Base-by-base conservation (phyloP, 2,329 filamentous ascomycete species). In the Domatiomyces catenatus region DNA sequence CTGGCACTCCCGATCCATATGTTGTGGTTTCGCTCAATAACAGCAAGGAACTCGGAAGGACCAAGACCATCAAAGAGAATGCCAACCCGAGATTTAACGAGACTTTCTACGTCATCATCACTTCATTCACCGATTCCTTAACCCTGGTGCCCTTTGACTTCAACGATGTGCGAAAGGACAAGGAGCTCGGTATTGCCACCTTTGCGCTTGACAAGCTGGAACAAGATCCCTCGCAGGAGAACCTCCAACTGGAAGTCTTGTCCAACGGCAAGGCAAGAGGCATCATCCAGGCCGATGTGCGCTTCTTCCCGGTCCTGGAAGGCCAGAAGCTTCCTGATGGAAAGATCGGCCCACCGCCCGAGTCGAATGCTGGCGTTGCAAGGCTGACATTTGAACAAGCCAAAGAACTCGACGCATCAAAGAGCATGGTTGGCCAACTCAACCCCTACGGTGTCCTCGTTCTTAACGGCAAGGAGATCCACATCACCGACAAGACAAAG, bases 81-180 rank as follows among this genome's bases (percentile, higher is more conserved):
- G 72, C 82, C 48, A 93, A 87, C 62, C 92, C 92, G 5, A 79
- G 83, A 60, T 98, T 92, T 92, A 93, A 92, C 62, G 90, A 98
- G 69, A 98, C 92, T 0, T 81, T 95, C 63, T 95, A 95, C 64
- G 80, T 96, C 59, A 92, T 98, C 57, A 75, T 98, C 58, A 94
- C 87, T 1, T 94, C 87, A 3, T 84, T 94, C 63, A 85, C 84
- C 52, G 92, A 98, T 64, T 76, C 84, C 24, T 74, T 98, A 50
- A 92, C 90, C 19, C 76, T 98, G 50, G 80, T 84, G 50, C 66
- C 94, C 26, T 94, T 81, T 61, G 92, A 98, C 66, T 95, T 83
- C 75, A 98, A 98, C 61, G 92, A 95, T 52, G 85, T 85, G 67
- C 82, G 92, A 58, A 98, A 96, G 70, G 89, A 95, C 69, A 95